phyloP scores from a whole-genome alignment of 129 eudicot species.

The Tanacetum coccineum region DNA sequence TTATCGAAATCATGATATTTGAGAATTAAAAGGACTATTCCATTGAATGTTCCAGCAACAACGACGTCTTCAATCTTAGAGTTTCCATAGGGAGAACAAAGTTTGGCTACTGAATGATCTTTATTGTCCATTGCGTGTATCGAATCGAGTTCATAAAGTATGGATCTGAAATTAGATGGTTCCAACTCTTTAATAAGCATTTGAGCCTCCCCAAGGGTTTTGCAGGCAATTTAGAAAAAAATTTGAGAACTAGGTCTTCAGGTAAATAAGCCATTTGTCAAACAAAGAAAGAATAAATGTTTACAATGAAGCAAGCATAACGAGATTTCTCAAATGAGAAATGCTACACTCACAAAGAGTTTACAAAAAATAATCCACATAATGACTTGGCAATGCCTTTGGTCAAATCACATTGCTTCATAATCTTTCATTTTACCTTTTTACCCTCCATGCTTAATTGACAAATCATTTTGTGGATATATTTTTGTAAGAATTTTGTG shows the following conservation, averaged over 20 bases:
- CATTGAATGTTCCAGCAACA: constrained; percentile 4
- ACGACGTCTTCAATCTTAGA: background rate
- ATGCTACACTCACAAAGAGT: too few species aligned
- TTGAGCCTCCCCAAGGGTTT: background rate
- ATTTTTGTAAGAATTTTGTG: too few species aligned
- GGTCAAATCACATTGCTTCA: too few species aligned
- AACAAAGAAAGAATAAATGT: too few species aligned
- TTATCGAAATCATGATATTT: background rate
- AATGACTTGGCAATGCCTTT: too few species aligned
- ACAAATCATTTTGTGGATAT: too few species aligned
- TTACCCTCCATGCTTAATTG: too few species aligned
- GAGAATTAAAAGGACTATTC: background rate
- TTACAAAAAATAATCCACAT: too few species aligned
- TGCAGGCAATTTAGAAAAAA: background rate
- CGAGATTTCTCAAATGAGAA: too few species aligned
- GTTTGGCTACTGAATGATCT: background rate
- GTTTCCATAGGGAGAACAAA: background rate
- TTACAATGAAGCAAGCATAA: too few species aligned
- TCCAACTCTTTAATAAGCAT: constrained; percentile 1
- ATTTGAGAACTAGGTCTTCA: background rate
- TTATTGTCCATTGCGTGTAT: background rate
- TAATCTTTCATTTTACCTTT: too few species aligned
- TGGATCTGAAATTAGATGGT: background rate
- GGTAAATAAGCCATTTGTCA: background rate
- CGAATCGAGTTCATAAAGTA: background rate